Evolutionary conservation across 2,329 filamentous ascomycete species (phyloP).

Genomic region (Fusarium pseudograminearum): DNA sequence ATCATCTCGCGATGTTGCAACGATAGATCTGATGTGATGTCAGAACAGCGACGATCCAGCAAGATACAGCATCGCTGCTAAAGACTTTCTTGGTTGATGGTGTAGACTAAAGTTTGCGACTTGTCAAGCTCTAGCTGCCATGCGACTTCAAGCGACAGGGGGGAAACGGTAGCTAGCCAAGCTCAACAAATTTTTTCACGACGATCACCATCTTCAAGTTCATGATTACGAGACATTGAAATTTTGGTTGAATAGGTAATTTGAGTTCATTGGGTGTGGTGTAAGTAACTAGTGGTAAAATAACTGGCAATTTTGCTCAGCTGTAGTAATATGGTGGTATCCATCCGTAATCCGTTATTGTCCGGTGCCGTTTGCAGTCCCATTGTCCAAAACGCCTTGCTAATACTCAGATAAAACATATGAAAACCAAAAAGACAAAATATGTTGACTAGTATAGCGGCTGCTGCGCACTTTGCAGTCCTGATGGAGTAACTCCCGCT

Average conservation of each 20-base stretch:
- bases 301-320: conserved; percentile 32
- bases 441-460: conserved; percentile 30
- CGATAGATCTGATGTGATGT: conserved; percentile 25
- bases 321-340: conserved; percentile 31
- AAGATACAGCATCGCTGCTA: neutral
- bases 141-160: conserved; percentile 5
- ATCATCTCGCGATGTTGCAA: conserved; percentile 15
- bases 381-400: conserved; percentile 39
- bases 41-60: conserved; percentile 19
- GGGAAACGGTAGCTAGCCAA: neutral
- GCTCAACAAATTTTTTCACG: conserved; percentile 12
- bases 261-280: conserved; percentile 22
- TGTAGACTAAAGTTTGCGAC: neutral
- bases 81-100: conserved; percentile 3
- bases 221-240: neutral
- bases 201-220: conserved; percentile 11
- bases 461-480: conserved; percentile 12
- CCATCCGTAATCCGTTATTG: conserved; percentile 34
- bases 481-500: conserved; percentile 24
- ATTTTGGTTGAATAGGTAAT: conserved; percentile 18
- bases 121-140: neutral
- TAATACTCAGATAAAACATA: conserved; percentile 25
- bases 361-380: conserved; percentile 15
- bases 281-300: conserved; percentile 24
- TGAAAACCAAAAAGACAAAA: conserved; percentile 4